phyloP scores from a whole-genome alignment of 2,329 filamentous ascomycete genomes.

The Nothophoma quercina region DNA sequence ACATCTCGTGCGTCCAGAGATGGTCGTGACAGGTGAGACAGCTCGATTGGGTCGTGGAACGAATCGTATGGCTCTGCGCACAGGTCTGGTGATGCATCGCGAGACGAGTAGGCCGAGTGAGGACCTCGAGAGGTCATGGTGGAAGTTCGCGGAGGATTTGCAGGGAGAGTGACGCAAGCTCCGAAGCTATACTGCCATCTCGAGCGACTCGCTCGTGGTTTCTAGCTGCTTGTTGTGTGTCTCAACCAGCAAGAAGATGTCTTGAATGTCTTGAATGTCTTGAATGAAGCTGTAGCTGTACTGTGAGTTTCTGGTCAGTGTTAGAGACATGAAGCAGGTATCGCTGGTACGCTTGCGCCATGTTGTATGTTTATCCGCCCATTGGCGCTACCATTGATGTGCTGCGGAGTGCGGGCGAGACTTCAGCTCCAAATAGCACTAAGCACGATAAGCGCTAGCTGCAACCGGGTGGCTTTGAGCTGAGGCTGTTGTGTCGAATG shows the following conservation, averaged over 20 bases:
- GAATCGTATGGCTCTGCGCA: slow-evolving; percentile 36
- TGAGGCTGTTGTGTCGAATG: slow-evolving; percentile 2
- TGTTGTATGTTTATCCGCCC: slow-evolving; percentile 2
- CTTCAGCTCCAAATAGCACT: slow-evolving; percentile 14
- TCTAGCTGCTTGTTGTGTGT: background rate
- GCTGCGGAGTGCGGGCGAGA: slow-evolving; percentile 15
- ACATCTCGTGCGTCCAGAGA: slow-evolving; percentile 17
- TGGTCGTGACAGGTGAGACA: slow-evolving; percentile 29
- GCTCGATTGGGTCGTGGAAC: slow-evolving; percentile 40
- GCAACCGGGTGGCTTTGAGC: slow-evolving; percentile 17
- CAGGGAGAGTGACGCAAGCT: background rate
- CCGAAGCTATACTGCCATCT: slow-evolving; percentile 4
- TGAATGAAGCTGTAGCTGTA: background rate
- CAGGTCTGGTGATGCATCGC: slow-evolving; percentile 34
- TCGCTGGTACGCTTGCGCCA: slow-evolving; percentile 2
- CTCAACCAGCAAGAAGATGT: background rate
- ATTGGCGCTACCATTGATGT: slow-evolving; percentile 4
- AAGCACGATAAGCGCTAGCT: slow-evolving; percentile 17
- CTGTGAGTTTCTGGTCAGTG: background rate
- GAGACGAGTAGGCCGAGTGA: slow-evolving; percentile 30
- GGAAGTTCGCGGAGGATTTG: background rate
- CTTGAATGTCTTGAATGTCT: background rate
- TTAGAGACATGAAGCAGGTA: background rate
- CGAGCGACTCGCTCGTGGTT: background rate
- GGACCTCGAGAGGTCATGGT: slow-evolving; percentile 35